These are phyloP conservation scores for Nakazawaea wyomingensis DNA, from an alignment of 805 yeast species.

Conservation along the genomic window DNA sequence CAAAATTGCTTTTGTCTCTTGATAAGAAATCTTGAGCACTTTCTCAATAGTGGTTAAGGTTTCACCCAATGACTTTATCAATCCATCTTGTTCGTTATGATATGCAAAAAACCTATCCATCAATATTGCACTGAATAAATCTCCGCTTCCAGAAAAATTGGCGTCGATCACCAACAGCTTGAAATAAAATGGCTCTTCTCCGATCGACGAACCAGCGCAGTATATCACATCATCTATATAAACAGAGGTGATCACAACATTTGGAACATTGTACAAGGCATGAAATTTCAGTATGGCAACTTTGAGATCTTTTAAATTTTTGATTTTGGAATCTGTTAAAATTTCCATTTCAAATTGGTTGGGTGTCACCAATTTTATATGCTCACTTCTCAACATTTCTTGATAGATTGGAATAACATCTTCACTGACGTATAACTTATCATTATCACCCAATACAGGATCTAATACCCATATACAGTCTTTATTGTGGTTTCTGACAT, in stretches of 20 bases:
- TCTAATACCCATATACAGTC: conserved; percentile 63
- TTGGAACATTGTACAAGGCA: conserved; percentile 36
- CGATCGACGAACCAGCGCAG: conserved; percentile 16
- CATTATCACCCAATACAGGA: conserved; percentile 92
- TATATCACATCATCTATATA: conserved; percentile 39
- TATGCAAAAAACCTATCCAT: conserved; percentile 41
- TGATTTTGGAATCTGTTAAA: conserved; percentile 43
- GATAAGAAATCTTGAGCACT: conserved; percentile 36
- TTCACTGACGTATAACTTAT: conserved; percentile 66
- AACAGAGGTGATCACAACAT: conserved; percentile 58
- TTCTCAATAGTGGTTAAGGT: conserved; percentile 35
- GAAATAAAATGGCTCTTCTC: conserved; percentile 24
- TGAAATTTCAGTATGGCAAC: conserved; percentile 38
- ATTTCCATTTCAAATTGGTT: conserved; percentile 72
- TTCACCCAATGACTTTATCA: conserved; percentile 31
- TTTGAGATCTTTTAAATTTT: conserved; percentile 30
- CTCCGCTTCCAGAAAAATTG: conserved; percentile 71
- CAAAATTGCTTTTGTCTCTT: conserved; percentile 13
- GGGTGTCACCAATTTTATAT: conserved; percentile 55
- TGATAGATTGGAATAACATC: conserved; percentile 49
- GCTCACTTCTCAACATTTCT: conserved; percentile 36
- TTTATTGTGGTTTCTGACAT: conserved; percentile 23
- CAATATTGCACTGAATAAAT: conserved; percentile 59
- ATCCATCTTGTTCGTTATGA: conserved; percentile 14
- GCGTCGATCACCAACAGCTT: conserved; percentile 50